Base-by-base conservation (phyloP, 2,329 filamentous ascomycete genomes). In the Penicillium sp. region DNA sequence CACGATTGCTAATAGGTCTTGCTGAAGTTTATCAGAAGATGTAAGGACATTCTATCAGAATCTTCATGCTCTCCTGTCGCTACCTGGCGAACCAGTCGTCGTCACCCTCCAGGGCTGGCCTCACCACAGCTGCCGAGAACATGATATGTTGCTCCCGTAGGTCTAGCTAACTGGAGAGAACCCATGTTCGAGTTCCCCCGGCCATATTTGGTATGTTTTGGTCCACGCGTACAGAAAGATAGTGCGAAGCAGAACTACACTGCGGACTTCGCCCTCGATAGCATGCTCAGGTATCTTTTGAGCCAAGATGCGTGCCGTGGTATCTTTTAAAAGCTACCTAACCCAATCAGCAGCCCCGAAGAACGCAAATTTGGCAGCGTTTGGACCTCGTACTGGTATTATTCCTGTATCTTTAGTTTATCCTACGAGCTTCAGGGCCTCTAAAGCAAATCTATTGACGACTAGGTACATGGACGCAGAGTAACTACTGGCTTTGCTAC, bases 401-500 rank as follows among this genome's bases (percentile, higher is more conserved):
- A 27, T 27, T 1, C 24, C 5, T 27, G 37, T 39, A 39, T 16
- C 18, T 18, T 10, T 10, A 18, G 16, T 18, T 11, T 18, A 19
- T 40, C 18, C 41, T 40, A 37, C 19, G n/a, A 14, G 24, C 24
- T 27, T 27, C 24, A 27, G 6, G 24, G 24, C 24, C 24, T 27
- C 24, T 27, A 49, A 55, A 40, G 13, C 37, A 37, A 37, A 10
- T 33, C 33, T 22, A 14, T 41, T 27, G 16, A 39, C 37, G 16
- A 39, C 6, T 61, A n/a, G n/a, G n/a, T n/a, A 58, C 35, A 41
- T 22, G 22, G 22, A 22, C 46, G 22, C 62, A 69, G 9, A 46
- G 68, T 16, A 54, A 64, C 33, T 13, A 36, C 24, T 56, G 57
- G 24, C 31, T 60, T 69, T n/a, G 35, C n/a, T 39, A 16, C 16